Conservation (phyloP, 2,329 filamentous ascomycete genomes). For the Aspergillus amoenus region DNA sequence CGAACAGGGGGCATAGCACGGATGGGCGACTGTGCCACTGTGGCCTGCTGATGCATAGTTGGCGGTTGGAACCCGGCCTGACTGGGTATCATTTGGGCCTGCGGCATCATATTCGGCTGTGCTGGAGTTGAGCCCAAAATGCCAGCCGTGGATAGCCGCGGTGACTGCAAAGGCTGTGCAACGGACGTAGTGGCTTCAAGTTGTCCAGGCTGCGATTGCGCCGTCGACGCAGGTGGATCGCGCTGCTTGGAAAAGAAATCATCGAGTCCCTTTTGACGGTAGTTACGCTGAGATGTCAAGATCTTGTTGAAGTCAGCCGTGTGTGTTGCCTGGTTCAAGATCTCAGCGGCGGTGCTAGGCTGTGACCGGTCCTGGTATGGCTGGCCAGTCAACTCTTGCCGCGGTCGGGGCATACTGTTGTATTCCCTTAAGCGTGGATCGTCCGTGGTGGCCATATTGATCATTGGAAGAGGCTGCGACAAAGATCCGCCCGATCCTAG, state of each 20-base stretch:
- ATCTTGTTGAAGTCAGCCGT: constrained; percentile 88
- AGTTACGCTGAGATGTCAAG: constrained; percentile 74
- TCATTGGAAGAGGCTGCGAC: constrained; percentile 72
- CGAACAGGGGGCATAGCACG: constrained; percentile 65
- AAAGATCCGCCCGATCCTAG: constrained; percentile 65
- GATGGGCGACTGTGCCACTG: constrained; percentile 68
- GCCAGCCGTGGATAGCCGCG: constrained; percentile 35
- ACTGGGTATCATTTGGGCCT: constrained; percentile 50
- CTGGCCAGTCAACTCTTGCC: constrained; percentile 85
- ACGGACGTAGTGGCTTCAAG: constrained; percentile 36
- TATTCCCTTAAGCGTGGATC: constrained; percentile 79
- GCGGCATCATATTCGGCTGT: constrained; percentile 39
- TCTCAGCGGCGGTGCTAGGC: constrained; percentile 71
- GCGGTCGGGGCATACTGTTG: constrained; percentile 75
- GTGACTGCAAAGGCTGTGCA: constrained; percentile 40
- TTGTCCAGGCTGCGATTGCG: constrained; percentile 29
- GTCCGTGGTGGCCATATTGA: constrained; percentile 76
- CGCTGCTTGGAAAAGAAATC: constrained; percentile 80
- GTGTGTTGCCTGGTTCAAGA: constrained; percentile 82
- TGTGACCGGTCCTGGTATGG: constrained; percentile 86
- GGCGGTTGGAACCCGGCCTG: constrained; percentile 67
- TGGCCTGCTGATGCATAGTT: constrained; percentile 29
- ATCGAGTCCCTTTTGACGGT: constrained; percentile 76
- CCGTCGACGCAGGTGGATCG: constrained; percentile 64
- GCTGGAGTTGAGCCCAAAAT: constrained; percentile 36